A percentile compares a stretch with the other conserved stretches of the same genome.
phyloP scores from a whole-genome alignment of 1,284 basidiomycete species.

The Coniferiporia sulphurascens region DNA sequence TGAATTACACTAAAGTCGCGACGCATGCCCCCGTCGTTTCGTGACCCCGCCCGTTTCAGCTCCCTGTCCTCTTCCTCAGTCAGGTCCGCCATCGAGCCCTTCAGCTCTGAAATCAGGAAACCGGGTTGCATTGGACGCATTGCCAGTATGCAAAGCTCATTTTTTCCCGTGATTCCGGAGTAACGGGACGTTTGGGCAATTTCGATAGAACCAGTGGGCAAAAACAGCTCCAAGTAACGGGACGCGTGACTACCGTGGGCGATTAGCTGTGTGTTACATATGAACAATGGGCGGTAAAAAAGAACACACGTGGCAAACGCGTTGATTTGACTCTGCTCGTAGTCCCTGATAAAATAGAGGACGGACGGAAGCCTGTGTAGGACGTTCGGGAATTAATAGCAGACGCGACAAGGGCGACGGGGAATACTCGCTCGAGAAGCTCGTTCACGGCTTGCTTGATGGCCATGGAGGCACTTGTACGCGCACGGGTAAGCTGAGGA shows the following conservation, averaged over 20 bases:
- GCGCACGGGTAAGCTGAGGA: slow-evolving; percentile 8
- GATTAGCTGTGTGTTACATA: slow-evolving; percentile 3
- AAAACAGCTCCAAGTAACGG: slow-evolving; percentile 80
- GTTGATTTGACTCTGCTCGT: slow-evolving; percentile 77
- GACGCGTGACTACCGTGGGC: slow-evolving; percentile 62
- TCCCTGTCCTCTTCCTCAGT: slow-evolving; percentile 79
- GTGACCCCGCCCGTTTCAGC: slow-evolving; percentile 66
- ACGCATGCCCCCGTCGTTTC: slow-evolving; percentile 62
- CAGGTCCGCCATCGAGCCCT: slow-evolving; percentile 83
- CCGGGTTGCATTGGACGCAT: slow-evolving; percentile 69
- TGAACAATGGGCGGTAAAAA: slow-evolving; percentile 27
- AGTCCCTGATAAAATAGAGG: slow-evolving; percentile 66
- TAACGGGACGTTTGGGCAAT: slow-evolving; percentile 85
- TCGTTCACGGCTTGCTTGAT: slow-evolving; percentile 60
- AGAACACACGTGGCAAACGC: slow-evolving; percentile 77
- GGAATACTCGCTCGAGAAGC: slow-evolving; percentile 57
- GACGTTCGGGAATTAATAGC: slow-evolving; percentile 23
- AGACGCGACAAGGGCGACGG: slow-evolving; percentile 19
- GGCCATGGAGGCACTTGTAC: slow-evolving; percentile 1
- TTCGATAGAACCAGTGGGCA: slow-evolving; percentile 77
- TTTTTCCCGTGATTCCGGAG: slow-evolving; percentile 79
- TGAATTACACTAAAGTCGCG: slow-evolving; percentile 91
- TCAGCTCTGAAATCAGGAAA: slow-evolving; percentile 72
- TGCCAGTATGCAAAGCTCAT: slow-evolving; percentile 86
- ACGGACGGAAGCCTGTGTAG: slow-evolving; percentile 56